phyloP scores from a whole-genome alignment of 1,284 basidiomycete genomes.

The Fistulina hepatica region DNA sequence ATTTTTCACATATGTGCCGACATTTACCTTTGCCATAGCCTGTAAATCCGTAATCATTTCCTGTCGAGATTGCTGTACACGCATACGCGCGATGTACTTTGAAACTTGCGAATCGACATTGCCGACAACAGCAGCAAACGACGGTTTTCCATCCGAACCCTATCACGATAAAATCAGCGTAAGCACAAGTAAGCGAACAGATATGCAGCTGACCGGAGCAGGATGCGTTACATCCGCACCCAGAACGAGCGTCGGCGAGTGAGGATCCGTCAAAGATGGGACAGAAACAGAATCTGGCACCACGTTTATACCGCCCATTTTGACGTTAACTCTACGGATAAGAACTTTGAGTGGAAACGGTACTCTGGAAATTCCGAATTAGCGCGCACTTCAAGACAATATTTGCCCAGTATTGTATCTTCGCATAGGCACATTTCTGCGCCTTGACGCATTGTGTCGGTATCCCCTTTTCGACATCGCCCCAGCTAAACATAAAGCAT shows the following conservation, averaged over 20 bases:
- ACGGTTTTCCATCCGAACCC: constrained; percentile 59
- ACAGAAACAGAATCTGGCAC: constrained; percentile 56
- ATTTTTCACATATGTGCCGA: neutral
- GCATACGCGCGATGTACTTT: constrained; percentile 42
- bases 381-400: constrained; percentile 67
- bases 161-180: neutral
- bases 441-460: constrained; percentile 66
- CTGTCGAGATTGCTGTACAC: constrained; percentile 54
- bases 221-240: constrained; percentile 72
- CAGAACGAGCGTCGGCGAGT: constrained; percentile 68
- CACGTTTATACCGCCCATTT: constrained; percentile 69
- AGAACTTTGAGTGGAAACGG: constrained; percentile 5
- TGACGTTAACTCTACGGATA: constrained; percentile 60
- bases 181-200: neutral
- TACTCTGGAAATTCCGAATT: no score
- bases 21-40: constrained; percentile 33
- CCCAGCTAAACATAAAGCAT: constrained; percentile 45
- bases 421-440: constrained; percentile 50
- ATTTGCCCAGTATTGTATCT: constrained; percentile 66
- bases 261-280: constrained; percentile 49
- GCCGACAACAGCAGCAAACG: constrained; percentile 65
- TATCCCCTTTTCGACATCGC: constrained; percentile 60
- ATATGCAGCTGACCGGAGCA: constrained; percentile 39
- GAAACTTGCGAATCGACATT: constrained; percentile 60
- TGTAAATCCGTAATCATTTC: constrained; percentile 68